phyloP scores from a whole-genome alignment of 306 rosid genomes.

The Alnus rubra region DNA sequence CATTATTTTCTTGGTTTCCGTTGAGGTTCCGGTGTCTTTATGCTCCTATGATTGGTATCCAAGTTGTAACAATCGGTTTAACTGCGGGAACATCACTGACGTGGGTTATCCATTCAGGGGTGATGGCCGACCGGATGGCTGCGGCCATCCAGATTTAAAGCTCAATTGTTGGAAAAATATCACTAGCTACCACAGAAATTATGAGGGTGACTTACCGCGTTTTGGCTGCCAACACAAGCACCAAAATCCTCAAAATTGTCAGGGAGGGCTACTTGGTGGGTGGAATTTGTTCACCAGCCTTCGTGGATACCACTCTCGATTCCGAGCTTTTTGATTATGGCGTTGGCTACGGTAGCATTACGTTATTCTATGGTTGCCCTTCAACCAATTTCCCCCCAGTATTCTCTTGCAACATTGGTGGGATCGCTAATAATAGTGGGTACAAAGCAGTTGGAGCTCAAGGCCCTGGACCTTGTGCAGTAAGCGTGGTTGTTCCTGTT shows the following conservation, averaged over 20 bases:
- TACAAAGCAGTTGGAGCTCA: no score
- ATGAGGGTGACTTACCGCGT: constrained; percentile 28
- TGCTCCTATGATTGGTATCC: constrained; percentile 22
- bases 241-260: constrained; percentile 32
- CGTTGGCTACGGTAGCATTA: constrained; percentile 18
- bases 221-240: neutral
- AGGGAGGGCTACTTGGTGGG: constrained; percentile 28
- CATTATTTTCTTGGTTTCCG: constrained; percentile 21
- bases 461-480: no score
- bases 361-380: constrained; percentile 40
- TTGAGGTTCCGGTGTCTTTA: constrained; percentile 17
- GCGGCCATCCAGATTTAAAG: constrained; percentile 44
- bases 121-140: constrained; percentile 16
- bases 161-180: constrained; percentile 21
- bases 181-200: constrained; percentile 30
- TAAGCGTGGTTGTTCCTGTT: no score
- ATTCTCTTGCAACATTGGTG: constrained; percentile 4
- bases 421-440: neutral
- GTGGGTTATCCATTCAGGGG: constrained; percentile 53
- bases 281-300: constrained; percentile 29
- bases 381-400: accelerated
- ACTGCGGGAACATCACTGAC: constrained; percentile 21
- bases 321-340: constrained; percentile 20
- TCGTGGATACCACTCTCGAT: constrained; percentile 35
- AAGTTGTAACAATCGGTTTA: constrained; percentile 16